Percentiles rank a stretch among this genome's conserved stretches.
These are phyloP conservation scores for Microdochium nivale DNA, from an alignment of 2,329 filamentous ascomycete genomes.

Conservation along the genomic window DNA sequence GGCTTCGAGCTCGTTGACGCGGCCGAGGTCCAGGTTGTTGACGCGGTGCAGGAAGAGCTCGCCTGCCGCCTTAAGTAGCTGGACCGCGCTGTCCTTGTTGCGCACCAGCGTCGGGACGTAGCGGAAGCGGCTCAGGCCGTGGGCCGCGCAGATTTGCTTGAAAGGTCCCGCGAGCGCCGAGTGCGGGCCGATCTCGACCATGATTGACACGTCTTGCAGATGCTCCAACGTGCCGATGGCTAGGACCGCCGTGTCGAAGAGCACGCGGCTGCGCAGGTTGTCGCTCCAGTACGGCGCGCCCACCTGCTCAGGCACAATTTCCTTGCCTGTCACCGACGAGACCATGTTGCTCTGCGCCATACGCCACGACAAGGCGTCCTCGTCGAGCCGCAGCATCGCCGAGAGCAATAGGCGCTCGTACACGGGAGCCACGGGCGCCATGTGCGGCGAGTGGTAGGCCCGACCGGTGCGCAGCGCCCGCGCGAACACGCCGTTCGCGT, in stretches of 20 bases:
- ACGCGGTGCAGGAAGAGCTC: conserved; percentile 12
- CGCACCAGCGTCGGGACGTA: conserved; percentile 14
- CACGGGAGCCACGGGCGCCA: conserved; percentile 28
- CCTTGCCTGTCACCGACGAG: conserved; percentile 14
- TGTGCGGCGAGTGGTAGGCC: conserved; percentile 30
- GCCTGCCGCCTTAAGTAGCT: conserved; percentile 15
- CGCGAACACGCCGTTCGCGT: conserved; percentile 35
- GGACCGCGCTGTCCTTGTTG: conserved; percentile 9
- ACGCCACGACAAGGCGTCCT: not conserved
- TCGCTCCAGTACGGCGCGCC: conserved; percentile 13
- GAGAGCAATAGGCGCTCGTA: conserved; percentile 4
- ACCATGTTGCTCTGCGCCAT: conserved; percentile 8
- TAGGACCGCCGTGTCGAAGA: conserved; percentile 25
- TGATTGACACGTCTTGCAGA: conserved; percentile 12
- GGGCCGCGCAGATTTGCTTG: conserved; percentile 21
- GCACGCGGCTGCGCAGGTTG: conserved; percentile 14
- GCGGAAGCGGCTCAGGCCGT: conserved; percentile 7
- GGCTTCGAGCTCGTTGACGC: conserved; percentile 4
- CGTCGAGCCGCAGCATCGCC: not conserved
- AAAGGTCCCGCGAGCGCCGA: conserved; percentile 19
- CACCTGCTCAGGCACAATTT: conserved; percentile 4
- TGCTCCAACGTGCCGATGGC: conserved; percentile 22
- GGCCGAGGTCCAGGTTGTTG: not conserved
- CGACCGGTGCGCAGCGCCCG: conserved; percentile 31
- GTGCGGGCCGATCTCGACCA: conserved; percentile 21